Base-by-base conservation (phyloP, 2,329 filamentous ascomycete genomes). In the Fusarium albidum region DNA sequence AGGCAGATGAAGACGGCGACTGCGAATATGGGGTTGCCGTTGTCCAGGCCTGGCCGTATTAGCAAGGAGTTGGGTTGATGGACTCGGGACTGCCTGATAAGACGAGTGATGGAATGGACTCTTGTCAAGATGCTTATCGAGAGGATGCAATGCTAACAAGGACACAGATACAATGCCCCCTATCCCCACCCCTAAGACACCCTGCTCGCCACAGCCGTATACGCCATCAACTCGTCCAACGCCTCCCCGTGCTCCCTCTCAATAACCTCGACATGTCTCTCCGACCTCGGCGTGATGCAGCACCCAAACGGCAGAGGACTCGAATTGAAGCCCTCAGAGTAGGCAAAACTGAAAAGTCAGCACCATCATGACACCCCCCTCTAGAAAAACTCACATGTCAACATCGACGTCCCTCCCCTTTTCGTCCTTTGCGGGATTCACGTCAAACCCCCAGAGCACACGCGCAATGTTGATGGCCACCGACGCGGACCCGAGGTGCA, bases 401-500 rank as follows among this genome's bases (percentile, higher is more conserved):
- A 73, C 73, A 0, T 75, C 73, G 10, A 75, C 53, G 2, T 73
- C 58, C 9, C 59, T 53, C 0, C 69, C 72, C 10, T 67, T 65
- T 10, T 63, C 60, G 6, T 73, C 59, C 43, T 67, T 69, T 1
- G 61, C 71, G 0, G 69, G 68, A 1, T 53, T 55, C 6, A 79
- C 65, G 0, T 79, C 63, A 46, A 84, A 85, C 0, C 75, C 82
- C 83, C 83, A 87, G 0, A 87, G 64, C 0, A 82, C 68, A 3
- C 78, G 74, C 0, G 79, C 73, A 15, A 82, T 75, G 35, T 73
- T 76, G 2, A 81, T 67, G 9, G 74, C 72, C 0, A 85, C 71
- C 0, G 76, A 82, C 0, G 80, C 76, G 34, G 81, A 77, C 0
- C 79, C 81, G 1, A 85, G 73, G 44, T 85, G 81, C 57, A 81